Evolutionary conservation across 1,284 basidiomycete genomes (phyloP).

Genomic region (Gomphus bonarii): DNA sequence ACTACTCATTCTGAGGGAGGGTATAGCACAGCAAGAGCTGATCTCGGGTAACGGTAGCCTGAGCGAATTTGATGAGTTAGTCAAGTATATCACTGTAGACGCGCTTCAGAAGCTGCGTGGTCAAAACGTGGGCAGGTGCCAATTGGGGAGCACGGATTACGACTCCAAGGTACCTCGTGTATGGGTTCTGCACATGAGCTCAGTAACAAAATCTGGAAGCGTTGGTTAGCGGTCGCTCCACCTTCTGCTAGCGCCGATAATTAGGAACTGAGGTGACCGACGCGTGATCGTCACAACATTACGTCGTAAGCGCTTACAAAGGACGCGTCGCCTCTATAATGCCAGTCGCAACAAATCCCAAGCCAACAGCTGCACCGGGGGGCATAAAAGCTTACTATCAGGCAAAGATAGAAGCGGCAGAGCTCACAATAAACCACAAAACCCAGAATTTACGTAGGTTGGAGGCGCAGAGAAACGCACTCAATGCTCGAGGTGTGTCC

Average conservation of each 20-base stretch:
- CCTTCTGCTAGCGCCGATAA: no score
- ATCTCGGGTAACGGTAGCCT: not conserved
- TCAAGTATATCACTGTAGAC: not conserved
- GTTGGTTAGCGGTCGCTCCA: not conserved
- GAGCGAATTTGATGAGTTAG: not conserved
- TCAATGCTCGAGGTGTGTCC: constrained; percentile 82
- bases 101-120: not conserved
- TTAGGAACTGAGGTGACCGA: no score
- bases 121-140: not conserved
- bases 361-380: constrained; percentile 38
- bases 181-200: not conserved
- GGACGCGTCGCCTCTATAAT: constrained; percentile 10
- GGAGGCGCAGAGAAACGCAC: constrained; percentile 93
- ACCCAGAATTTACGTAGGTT: constrained; percentile 93
- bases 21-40: not conserved
- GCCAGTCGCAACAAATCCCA: constrained; percentile 13
- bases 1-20: not conserved
- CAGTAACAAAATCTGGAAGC: not conserved
- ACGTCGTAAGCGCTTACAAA: not conserved
- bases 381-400: constrained; percentile 88
- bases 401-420: constrained; percentile 89
- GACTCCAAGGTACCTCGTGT: not conserved
- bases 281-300: not conserved
- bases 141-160: not conserved
- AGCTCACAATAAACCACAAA: constrained; percentile 90